These are phyloP conservation scores for Coemansia sp. DNA, from an alignment of 192 early-diverging fungal species.

Conservation along the genomic window DNA sequence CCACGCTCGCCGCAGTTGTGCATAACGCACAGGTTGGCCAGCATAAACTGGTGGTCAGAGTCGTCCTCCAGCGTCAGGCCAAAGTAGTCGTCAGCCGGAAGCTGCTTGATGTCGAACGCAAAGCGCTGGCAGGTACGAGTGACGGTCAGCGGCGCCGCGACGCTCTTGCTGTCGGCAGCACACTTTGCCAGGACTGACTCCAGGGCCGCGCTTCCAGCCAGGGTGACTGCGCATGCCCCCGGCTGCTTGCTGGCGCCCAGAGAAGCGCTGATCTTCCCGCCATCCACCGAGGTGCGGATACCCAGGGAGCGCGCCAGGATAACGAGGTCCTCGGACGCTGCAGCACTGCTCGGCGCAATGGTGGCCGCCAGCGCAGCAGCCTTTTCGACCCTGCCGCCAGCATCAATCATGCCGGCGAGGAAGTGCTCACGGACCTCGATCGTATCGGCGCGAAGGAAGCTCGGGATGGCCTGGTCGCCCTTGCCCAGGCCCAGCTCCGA, in stretches of 20 bases:
- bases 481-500: neutral
- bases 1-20: conserved; percentile 86
- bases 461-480: neutral
- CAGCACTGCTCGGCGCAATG: neutral
- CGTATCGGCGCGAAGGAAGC: conserved; percentile 1
- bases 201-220: neutral
- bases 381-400: conserved; percentile 3
- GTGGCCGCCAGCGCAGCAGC: neutral
- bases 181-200: neutral
- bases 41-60: conserved; percentile 49
- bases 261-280: neutral
- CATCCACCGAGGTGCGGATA: neutral
- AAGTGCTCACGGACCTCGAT: conserved; percentile 30
- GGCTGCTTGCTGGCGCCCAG: neutral
- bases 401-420: conserved; percentile 31
- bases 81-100: conserved; percentile 22
- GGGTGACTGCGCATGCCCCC: neutral
- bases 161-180: neutral
- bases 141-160: too few relatives aligned
- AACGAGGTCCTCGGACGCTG: conserved; percentile 3
- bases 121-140: neutral
- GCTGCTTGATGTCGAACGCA: conserved; percentile 7
- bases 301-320: conserved; percentile 9
- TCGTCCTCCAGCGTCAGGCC: conserved; percentile 17
- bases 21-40: conserved; percentile 43